Evolutionary conservation across 495 filamentous ascomycete genomes (phyloP).

Genomic region (Trichocladium uniseriatum): DNA sequence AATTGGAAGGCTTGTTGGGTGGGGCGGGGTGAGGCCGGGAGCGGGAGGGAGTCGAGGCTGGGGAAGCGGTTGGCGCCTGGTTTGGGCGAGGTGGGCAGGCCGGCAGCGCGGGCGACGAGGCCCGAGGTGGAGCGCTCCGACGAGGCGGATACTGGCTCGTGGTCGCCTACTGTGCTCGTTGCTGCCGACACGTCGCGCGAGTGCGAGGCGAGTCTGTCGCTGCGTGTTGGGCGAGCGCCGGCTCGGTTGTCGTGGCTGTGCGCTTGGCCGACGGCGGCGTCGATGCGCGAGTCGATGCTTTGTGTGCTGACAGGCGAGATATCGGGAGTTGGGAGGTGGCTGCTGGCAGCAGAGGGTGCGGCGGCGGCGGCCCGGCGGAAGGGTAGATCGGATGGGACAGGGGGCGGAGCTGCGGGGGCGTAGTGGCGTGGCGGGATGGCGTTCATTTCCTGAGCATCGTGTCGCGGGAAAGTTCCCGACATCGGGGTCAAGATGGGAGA

Average conservation of each 20-base stretch:
- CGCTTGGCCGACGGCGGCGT: conserved; percentile 21
- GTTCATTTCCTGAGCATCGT: conserved; percentile 43
- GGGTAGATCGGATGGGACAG: conserved; percentile 37
- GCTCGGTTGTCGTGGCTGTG: neutral
- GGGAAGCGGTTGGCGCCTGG: conserved; percentile 41
- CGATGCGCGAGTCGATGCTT: conserved; percentile 41
- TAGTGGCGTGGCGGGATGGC: conserved; percentile 44
- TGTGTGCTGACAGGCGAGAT: conserved; percentile 40
- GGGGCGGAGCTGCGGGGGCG: conserved; percentile 34
- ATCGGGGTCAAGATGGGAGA: conserved; percentile 47
- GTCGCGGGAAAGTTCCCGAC: conserved; percentile 41
- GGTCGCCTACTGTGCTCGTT: conserved; percentile 13
- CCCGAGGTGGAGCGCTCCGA: conserved; percentile 34
- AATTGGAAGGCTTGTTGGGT: neutral
- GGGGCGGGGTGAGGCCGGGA: conserved; percentile 21
- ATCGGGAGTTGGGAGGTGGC: conserved; percentile 37
- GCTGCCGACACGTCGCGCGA: conserved; percentile 27
- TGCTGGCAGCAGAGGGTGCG: neutral
- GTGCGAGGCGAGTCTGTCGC: conserved; percentile 16
- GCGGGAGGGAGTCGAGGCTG: conserved; percentile 33
- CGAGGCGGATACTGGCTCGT: conserved; percentile 35
- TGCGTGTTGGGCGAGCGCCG: conserved; percentile 5
- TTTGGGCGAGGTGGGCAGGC: conserved; percentile 39
- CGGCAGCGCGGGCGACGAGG: conserved; percentile 24
- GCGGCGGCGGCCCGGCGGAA: conserved; percentile 25